Evolutionary conservation across 768 basidiomycete genomes (phyloP).

Genomic region (Galerina sulciceps): DNA sequence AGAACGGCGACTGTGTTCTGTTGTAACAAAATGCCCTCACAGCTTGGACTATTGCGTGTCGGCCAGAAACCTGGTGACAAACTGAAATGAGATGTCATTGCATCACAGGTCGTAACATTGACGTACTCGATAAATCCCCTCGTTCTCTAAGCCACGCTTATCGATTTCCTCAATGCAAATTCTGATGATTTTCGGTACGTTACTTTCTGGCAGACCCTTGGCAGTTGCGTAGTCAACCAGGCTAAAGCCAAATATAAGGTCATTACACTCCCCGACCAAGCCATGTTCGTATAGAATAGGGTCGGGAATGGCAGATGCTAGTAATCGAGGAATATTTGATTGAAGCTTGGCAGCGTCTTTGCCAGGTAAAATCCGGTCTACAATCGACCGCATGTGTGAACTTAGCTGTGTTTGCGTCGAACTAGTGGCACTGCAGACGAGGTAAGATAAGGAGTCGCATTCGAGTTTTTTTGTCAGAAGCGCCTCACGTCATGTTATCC

Average conservation of each 20-base stretch:
- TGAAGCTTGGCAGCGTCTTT: constrained; percentile 67
- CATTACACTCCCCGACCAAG: constrained; percentile 82
- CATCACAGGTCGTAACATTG: not conserved
- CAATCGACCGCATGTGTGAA: constrained; percentile 59
- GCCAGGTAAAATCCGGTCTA: constrained; percentile 72
- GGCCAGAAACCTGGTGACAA: constrained; percentile 68
- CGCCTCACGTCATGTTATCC: constrained; percentile 77
- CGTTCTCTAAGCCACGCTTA: constrained; percentile 72
- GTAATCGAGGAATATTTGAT: constrained; percentile 59
- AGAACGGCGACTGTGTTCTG: not conserved
- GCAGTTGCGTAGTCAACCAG: constrained; percentile 89
- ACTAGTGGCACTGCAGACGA: constrained; percentile 66
- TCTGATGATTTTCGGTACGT: constrained; percentile 78
- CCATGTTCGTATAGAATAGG: constrained; percentile 78
- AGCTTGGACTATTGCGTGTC: constrained; percentile 83
- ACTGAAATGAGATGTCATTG: constrained; percentile 4
- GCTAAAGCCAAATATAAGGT: constrained; percentile 88
- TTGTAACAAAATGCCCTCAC: constrained; percentile 42
- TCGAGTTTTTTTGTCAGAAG: not conserved
- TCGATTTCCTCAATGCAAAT: constrained; percentile 87
- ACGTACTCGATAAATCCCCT: constrained; percentile 81
- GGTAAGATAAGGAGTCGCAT: not conserved
- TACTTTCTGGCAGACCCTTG: constrained; percentile 70
- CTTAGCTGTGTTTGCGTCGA: constrained; percentile 78
- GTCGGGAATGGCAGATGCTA: constrained; percentile 70